A percentile compares a stretch with the other conserved stretches of the same genome.
Conservation (phyloP, 352 stramenopile species). For the Pythium rishiriense region DNA sequence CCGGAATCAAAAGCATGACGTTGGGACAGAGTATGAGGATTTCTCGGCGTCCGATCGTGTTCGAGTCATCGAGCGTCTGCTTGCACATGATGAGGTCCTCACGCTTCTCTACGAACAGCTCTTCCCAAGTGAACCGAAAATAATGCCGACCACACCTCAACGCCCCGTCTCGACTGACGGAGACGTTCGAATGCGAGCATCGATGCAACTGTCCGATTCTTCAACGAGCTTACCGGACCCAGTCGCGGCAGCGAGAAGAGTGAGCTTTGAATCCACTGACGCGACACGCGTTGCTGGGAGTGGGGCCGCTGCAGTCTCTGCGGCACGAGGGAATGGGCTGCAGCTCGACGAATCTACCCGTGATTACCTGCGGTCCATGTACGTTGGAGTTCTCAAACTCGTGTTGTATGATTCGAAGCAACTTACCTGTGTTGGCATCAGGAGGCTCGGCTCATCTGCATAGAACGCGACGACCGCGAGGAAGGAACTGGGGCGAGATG, state of each 20-base stretch:
- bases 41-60: constrained; percentile 69
- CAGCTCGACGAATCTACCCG: constrained; percentile 30
- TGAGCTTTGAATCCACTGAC: constrained; percentile 23
- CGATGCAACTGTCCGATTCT: constrained; percentile 20
- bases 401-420: background rate
- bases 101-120: constrained; percentile 71
- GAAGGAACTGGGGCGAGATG: too few relatives aligned
- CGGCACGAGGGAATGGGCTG: constrained; percentile 18
- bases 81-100: constrained; percentile 82
- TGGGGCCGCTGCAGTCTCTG: constrained; percentile 24
- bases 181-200: background rate
- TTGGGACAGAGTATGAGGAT: constrained; percentile 56
- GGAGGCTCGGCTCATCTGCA: constrained; percentile 13
- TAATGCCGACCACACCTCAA: background rate
- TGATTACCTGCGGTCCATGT: constrained; percentile 34
- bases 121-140: constrained; percentile 41
- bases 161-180: constrained; percentile 18
- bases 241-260: constrained; percentile 2
- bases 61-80: constrained; percentile 69
- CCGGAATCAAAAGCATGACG: constrained; percentile 37
- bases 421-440: background rate
- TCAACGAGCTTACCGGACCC: constrained; percentile 27
- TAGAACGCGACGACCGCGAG: background rate
- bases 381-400: background rate
- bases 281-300: constrained; percentile 19